Percentiles rank a stretch among this genome's conserved stretches.
phyloP scores from a whole-genome alignment of 306 rosid species.

The Dalbergia cochinchinensis region DNA sequence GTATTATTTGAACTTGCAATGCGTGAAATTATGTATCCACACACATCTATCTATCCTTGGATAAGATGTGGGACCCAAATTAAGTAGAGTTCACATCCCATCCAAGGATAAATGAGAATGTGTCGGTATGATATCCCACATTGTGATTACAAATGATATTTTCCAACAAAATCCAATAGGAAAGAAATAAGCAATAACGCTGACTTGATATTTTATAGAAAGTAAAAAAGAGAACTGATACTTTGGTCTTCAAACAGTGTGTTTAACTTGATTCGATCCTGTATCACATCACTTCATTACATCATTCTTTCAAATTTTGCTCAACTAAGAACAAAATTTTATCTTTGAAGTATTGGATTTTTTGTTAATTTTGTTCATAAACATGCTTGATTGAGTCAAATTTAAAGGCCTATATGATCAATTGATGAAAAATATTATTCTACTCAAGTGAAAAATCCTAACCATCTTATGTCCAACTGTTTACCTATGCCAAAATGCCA shows the following conservation, averaged over 20 bases:
- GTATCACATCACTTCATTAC: not conserved
- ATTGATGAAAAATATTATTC: not conserved
- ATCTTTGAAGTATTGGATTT: not conserved
- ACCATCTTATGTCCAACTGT: conserved; percentile 13
- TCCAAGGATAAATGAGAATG: no score
- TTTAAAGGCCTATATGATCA: not conserved
- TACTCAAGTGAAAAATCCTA: not conserved
- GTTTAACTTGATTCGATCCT: not conserved
- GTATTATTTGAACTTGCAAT: no score
- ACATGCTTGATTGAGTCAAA: conserved; percentile 3
- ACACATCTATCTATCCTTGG: no score
- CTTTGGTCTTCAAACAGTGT: not conserved
- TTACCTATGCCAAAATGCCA: conserved; percentile 34
- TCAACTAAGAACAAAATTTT: not conserved
- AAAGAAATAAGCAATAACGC: not conserved
- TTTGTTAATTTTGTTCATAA: not conserved
- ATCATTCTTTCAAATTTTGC: not conserved
- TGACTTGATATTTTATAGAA: not conserved
- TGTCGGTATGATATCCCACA: no score
- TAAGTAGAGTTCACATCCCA: no score
- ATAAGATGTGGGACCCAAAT: no score
- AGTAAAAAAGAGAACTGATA: not conserved
- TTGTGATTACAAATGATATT: no score
- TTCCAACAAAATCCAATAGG: not conserved
- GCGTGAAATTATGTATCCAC: no score